phyloP scores from a whole-genome alignment of 352 stramenopile genomes.

The Phytophthora syringae region DNA sequence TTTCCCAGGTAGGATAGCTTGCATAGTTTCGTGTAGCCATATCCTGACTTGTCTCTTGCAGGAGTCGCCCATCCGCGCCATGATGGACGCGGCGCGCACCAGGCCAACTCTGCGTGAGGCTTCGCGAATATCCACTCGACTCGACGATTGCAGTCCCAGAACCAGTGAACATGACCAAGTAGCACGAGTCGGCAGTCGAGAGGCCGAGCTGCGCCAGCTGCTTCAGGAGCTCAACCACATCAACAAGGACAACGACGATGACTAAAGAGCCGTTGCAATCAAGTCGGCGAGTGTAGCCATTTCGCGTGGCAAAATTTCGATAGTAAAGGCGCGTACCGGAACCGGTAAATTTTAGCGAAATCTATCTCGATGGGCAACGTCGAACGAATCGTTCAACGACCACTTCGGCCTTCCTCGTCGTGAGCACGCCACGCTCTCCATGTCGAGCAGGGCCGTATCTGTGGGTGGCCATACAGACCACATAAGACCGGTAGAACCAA shows the following conservation, averaged over 20 bases:
- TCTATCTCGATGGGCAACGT: conserved; percentile 24
- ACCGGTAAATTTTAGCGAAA: not conserved
- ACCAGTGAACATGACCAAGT: not conserved
- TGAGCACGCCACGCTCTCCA: not conserved
- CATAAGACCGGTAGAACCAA: too few species aligned
- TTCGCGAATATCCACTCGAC: conserved; percentile 26
- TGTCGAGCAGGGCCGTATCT: not conserved
- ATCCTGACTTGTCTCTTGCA: too few species aligned
- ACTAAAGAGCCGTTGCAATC: conserved; percentile 9
- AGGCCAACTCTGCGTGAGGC: conserved; percentile 24
- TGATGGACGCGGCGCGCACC: conserved; percentile 20
- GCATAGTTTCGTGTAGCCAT: too few species aligned
- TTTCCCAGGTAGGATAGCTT: conserved; percentile 24
- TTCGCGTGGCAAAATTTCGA: not conserved
- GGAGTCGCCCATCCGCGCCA: conserved; percentile 27
- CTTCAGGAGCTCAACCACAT: conserved; percentile 45
- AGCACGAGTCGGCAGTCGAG: conserved; percentile 18
- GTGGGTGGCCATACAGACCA: too few species aligned
- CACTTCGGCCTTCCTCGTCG: not conserved
- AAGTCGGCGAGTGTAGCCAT: conserved; percentile 6
- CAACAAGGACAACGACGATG: conserved; percentile 11
- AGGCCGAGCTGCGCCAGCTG: conserved; percentile 47
- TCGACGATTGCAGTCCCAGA: not conserved
- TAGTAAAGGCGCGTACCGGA: too few species aligned
- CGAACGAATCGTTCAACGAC: not conserved